These are phyloP conservation scores for Myriosclerotinia duriaeana DNA, from an alignment of 2,329 filamentous ascomycete genomes.

Conservation along the genomic window DNA sequence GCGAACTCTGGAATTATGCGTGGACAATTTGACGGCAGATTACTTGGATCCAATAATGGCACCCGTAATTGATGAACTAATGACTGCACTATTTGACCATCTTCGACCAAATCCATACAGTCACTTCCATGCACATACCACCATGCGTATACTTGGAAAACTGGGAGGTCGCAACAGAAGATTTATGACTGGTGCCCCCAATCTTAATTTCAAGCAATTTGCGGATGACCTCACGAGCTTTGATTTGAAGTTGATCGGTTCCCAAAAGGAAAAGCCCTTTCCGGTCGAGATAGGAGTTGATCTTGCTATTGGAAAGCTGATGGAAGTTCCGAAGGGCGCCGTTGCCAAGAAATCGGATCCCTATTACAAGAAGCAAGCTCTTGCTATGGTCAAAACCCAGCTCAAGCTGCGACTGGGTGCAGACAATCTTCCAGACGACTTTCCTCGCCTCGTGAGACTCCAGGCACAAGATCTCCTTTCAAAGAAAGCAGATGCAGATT, in stretches of 20 bases:
- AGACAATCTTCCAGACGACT: constrained; percentile 85
- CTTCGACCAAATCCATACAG: constrained; percentile 91
- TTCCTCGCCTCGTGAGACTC: constrained; percentile 78
- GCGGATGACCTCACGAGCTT: constrained; percentile 87
- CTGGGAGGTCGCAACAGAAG: constrained; percentile 93
- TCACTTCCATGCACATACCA: constrained; percentile 96
- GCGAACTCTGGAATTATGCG: constrained; percentile 89
- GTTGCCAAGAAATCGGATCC: constrained; percentile 59
- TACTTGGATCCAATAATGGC: constrained; percentile 99
- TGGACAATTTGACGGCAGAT: constrained; percentile 96
- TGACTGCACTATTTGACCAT: constrained; percentile 96
- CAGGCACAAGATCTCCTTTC: constrained; percentile 83
- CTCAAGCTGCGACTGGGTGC: constrained; percentile 86
- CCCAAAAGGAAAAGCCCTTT: constrained; percentile 84
- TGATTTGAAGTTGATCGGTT: constrained; percentile 84
- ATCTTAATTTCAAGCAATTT: constrained; percentile 79
- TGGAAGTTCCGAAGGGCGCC: constrained; percentile 68
- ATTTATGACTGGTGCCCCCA: constrained; percentile 86
- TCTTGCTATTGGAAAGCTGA: constrained; percentile 81
- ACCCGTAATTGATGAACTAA: constrained; percentile 96
- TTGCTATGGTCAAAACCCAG: constrained; percentile 83
- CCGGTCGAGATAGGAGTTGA: constrained; percentile 85
- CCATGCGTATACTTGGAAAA: constrained; percentile 95
- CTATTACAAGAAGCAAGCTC: constrained; percentile 91
- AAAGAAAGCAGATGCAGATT: constrained; percentile 68